A percentile compares a stretch with the other conserved stretches of the same genome.
These are phyloP conservation scores for Chalciporus piperatus DNA, from an alignment of 768 basidiomycete species.

Conservation along the genomic window DNA sequence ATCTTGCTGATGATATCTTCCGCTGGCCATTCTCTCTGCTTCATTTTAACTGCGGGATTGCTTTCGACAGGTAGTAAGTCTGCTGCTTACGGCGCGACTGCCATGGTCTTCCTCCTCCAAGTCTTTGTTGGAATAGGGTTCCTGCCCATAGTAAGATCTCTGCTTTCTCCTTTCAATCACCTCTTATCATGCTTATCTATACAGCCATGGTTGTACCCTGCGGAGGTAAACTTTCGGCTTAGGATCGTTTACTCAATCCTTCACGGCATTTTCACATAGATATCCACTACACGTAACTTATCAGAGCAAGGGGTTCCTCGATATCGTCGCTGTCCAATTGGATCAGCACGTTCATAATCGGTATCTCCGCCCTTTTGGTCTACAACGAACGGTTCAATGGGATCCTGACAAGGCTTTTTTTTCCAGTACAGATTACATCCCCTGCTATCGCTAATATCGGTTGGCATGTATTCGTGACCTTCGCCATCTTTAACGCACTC, in stretches of 20 bases:
- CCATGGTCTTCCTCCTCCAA: slow-evolving; percentile 42
- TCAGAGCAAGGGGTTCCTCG: slow-evolving; percentile 34
- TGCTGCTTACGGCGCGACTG: slow-evolving; percentile 37
- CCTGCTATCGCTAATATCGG: slow-evolving; percentile 41
- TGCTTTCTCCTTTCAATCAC: not conserved
- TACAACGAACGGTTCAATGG: not conserved
- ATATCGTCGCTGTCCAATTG: slow-evolving; percentile 28
- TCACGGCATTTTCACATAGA: slow-evolving; percentile 10
- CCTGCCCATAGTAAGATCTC: slow-evolving; percentile 35
- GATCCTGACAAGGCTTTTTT: not conserved
- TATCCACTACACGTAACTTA: slow-evolving; percentile 40
- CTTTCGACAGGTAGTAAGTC: slow-evolving; percentile 6
- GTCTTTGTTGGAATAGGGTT: slow-evolving; percentile 41
- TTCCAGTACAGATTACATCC: slow-evolving; percentile 39
- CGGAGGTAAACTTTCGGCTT: not conserved
- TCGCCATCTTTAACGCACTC: slow-evolving; percentile 43
- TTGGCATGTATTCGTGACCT: slow-evolving; percentile 46
- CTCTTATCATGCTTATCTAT: not conserved
- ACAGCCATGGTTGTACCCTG: not conserved
- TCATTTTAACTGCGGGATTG: slow-evolving; percentile 35
- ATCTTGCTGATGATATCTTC: slow-evolving; percentile 38
- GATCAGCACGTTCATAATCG: slow-evolving; percentile 7
- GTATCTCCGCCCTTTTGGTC: not conserved
- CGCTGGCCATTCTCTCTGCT: slow-evolving; percentile 37
- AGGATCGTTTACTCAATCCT: not conserved